Evolutionary conservation across 2,329 filamentous ascomycete genomes (phyloP), one percentile per base, ranked within the genome.

Genomic region (Hypoxylon rubiginosum): DNA sequence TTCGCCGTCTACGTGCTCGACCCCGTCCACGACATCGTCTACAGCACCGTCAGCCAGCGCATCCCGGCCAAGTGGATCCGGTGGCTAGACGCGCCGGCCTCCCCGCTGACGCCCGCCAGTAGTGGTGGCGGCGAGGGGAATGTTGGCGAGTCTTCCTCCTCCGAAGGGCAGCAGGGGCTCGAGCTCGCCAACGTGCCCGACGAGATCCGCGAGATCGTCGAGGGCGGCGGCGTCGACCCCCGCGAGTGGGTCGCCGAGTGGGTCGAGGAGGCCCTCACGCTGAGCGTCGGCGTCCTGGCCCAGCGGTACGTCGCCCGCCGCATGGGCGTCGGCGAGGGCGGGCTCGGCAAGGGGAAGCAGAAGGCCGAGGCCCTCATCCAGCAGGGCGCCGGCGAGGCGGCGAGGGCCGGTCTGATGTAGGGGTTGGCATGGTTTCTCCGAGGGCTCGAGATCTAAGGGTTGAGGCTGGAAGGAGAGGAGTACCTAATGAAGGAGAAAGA

Each of bases 181-280:
- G 24, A 45, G 2, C 30, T 36, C 13, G 72, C 75, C 9, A 73
- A 74, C n/a, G 79, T 94, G 34, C 95, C 96, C 0, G 91, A 93
- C 28, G 93, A 94, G 75, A 97, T 99, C 73, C 86, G 88, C 21
- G 92, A 95, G 71, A 97, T 98, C 68, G 88, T 99, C 43, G 88
- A 89, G 74, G 81, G 82, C 48, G 89, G 88, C 8, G 88, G 87
- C 50, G 93, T 98, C 1, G 96, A 99, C 76, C 96, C 96, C 0
- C 86, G 96, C 62, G 96, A 99, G 79, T 99, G 96, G 96, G 92
- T 97, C 39, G 92, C 94, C 2, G 96, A 98, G 79, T 99, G 96
- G 96, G 87, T 99, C 50, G 95, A 98, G 81, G 95, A 98, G 81
- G 83, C 90, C 0, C 84, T 99, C 32, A 89, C 85, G 43, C 82